Conservation (phyloP, 805 yeast species). For the Candida patagonica region DNA sequence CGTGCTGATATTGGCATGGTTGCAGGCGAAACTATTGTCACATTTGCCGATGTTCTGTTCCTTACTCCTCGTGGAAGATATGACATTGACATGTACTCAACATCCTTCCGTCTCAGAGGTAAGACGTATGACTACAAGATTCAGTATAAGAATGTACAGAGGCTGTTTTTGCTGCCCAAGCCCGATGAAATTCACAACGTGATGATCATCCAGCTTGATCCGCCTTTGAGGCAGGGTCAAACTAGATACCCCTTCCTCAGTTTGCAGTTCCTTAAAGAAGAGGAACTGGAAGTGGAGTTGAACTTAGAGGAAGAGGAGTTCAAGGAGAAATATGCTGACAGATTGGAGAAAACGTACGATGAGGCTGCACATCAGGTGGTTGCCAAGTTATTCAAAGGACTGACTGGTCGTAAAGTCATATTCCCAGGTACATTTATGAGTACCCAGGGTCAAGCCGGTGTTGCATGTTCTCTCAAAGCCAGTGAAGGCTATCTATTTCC, state of each 20-base stretch:
- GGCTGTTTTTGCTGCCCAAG: constrained; percentile 86
- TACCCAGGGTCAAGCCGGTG: constrained; percentile 71
- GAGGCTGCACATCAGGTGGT: constrained; percentile 80
- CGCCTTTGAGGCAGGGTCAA: constrained; percentile 97
- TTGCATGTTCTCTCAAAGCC: constrained; percentile 87
- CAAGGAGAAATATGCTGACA: constrained; percentile 62
- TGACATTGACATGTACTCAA: constrained; percentile 87
- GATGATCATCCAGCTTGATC: constrained; percentile 84
- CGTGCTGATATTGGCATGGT: constrained; percentile 91
- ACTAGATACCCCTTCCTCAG: constrained; percentile 91
- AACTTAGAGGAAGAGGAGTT: constrained; percentile 78
- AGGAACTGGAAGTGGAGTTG: constrained; percentile 82
- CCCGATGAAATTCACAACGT: constrained; percentile 89
- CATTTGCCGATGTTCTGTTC: constrained; percentile 83
- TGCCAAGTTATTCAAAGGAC: constrained; percentile 80
- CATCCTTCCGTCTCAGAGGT: constrained; percentile 85
- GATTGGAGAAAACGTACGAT: constrained; percentile 65
- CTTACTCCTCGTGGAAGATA: constrained; percentile 98
- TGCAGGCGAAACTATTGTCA: constrained; percentile 89
- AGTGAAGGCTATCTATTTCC: constrained; percentile 90
- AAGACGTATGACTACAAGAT: constrained; percentile 96
- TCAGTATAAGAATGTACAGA: constrained; percentile 80
- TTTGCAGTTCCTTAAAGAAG: constrained; percentile 81
- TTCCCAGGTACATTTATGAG: constrained; percentile 78
- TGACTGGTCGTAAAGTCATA: constrained; percentile 76